Evolutionary conservation across 176 grass and related monocot species (phyloP).

Genomic region (Cenchrus americanus): DNA sequence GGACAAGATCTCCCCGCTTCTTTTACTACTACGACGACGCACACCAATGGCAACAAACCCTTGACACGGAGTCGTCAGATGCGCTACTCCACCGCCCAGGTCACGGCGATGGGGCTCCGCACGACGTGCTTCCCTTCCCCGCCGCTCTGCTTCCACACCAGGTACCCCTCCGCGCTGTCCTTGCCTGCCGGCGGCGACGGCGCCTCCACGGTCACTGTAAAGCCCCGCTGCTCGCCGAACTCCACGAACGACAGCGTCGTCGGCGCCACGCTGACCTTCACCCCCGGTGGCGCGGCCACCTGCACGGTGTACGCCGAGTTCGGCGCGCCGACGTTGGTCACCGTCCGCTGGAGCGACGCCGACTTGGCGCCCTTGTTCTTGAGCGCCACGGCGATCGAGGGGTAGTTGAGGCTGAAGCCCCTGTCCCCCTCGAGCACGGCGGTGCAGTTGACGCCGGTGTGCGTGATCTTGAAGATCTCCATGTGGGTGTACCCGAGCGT

Average conservation of each 20-base stretch:
- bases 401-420: constrained; percentile 88
- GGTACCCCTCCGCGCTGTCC: constrained; percentile 53
- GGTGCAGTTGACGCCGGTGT: constrained; percentile 66
- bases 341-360: constrained; percentile 49
- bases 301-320: constrained; percentile 66
- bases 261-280: constrained; percentile 60
- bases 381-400: constrained; percentile 73
- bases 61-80: background rate
- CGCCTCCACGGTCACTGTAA: constrained; percentile 49
- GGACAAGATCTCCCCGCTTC: background rate
- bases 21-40: background rate
- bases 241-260: constrained; percentile 57
- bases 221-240: constrained; percentile 67
- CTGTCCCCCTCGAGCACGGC: constrained; percentile 24
- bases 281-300: constrained; percentile 46
- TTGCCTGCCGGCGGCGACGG: constrained; percentile 12
- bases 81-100: constrained; percentile 51
- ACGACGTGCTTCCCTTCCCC: constrained; percentile 59
- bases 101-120: constrained; percentile 84
- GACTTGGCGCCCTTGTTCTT: constrained; percentile 32
- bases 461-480: constrained; percentile 84
- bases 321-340: constrained; percentile 72
- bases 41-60: background rate
- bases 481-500: constrained; percentile 65
- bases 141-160: constrained; percentile 64